Evolutionary conservation across 2,329 filamentous ascomycete genomes (phyloP).

Genomic region (Coniochaeta sp.): DNA sequence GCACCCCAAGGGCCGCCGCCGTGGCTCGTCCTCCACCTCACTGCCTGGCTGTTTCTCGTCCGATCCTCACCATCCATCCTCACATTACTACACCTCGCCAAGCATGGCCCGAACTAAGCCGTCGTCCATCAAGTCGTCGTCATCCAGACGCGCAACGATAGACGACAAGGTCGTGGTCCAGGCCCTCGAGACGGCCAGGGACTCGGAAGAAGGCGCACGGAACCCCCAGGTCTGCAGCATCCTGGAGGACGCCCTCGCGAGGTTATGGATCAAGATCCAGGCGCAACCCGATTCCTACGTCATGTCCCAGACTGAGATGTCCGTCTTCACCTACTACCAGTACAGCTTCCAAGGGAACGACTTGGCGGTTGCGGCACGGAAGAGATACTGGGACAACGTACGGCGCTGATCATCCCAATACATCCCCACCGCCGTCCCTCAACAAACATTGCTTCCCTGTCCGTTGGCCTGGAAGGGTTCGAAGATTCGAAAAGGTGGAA

Average conservation of each 20-base stretch:
- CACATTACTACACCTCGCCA: not conserved
- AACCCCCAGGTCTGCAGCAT: conserved; percentile 57
- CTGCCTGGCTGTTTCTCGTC: not conserved
- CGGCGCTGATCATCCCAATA: not conserved
- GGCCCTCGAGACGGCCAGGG: conserved; percentile 70
- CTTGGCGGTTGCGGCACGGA: conserved; percentile 39
- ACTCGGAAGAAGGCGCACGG: conserved; percentile 58
- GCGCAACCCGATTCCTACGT: conserved; percentile 62
- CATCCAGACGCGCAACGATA: not conserved
- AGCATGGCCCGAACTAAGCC: not conserved
- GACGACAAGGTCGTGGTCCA: conserved; percentile 43
- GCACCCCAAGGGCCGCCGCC: not conserved
- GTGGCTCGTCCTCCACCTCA: not conserved
- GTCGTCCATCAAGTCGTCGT: not conserved
- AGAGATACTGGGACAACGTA: conserved; percentile 45
- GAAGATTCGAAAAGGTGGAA: not conserved
- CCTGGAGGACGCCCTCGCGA: conserved; percentile 56
- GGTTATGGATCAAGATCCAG: conserved; percentile 63
- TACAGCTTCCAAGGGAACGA: conserved; percentile 51
- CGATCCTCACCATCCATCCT: not conserved
- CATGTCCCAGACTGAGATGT: conserved; percentile 71
- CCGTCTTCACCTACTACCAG: conserved; percentile 81
- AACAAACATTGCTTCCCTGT: not conserved
- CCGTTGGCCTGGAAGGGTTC: not conserved
- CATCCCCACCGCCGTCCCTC: not conserved